Base-by-base conservation (phyloP, 75 land plant species). In the Isoetes taiwanensis region DNA sequence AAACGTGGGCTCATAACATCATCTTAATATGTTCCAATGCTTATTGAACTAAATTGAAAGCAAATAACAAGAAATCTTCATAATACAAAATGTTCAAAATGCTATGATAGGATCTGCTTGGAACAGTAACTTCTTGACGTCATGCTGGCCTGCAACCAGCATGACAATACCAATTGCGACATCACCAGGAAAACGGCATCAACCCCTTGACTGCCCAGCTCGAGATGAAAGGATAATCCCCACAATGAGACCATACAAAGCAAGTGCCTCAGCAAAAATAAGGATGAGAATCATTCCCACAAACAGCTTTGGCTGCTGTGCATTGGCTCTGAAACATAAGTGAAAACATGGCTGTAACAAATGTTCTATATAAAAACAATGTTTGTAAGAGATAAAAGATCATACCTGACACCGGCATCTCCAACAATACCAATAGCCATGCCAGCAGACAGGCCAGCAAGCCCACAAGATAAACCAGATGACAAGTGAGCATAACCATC, bases 341-440 rank as follows among this genome's bases (percentile, higher is more conserved):
- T 16, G 1, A 56, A 56, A 31, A 20, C 19, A 14, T 3, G 3
- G 3, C n/a, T 5, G 17, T 14, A 6, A 43, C 50, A 6, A 43
- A 5, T 5, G 23, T 5, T 19, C n/a, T 24, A 43, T 43, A 6
- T n/a, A n/a, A n/a, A 56, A 56, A 31, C 34, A 32, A 14, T 3
- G 3, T 3, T 14, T 5, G 17, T 14, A 6, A 43, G 23, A 6
- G 23, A 5, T 5, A 43, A 16, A 43, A 5, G 23, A 43, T 43
- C 3, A 33, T 59, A 76, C 73, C 78, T 75, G 20, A 75, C 79
- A 34, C 78, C 75, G 17, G 79, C 79, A 66, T 79, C 81, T 8
- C 81, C 81, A 8, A 79, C 81, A 37, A 79, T 79, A 12, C 81
- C 81, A 56, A 79, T 79, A 19, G 81, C 81, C 81, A 78, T 78